phyloP scores from a whole-genome alignment of 805 yeast species.

The Saccharomycopsis sp. region DNA sequence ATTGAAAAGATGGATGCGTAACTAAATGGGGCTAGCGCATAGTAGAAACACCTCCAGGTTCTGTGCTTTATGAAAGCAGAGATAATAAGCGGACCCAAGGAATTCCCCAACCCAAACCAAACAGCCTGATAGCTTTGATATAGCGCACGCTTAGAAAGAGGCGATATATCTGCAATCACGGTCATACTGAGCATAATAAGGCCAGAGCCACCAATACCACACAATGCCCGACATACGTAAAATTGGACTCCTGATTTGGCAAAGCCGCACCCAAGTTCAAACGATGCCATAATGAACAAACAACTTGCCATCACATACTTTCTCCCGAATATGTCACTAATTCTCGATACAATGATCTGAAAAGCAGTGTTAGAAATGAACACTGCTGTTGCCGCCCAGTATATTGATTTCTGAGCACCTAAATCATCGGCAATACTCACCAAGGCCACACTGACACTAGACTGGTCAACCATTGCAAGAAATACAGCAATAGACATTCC shows the following conservation, averaged over 20 bases:
- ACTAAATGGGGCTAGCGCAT: neutral
- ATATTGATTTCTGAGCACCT: conserved; percentile 40
- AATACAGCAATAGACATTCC: neutral
- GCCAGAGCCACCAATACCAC: conserved; percentile 54
- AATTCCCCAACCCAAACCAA: conserved; percentile 35
- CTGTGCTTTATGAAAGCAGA: conserved; percentile 38
- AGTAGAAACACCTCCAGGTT: conserved; percentile 47
- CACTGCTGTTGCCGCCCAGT: conserved; percentile 55
- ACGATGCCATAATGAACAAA: conserved; percentile 34
- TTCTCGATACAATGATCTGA: conserved; percentile 46
- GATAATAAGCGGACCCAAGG: conserved; percentile 50
- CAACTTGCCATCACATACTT: conserved; percentile 37
- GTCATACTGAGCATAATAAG: conserved; percentile 38
- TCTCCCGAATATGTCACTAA: conserved; percentile 50
- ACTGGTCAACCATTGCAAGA: conserved; percentile 1
- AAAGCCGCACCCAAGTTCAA: conserved; percentile 46
- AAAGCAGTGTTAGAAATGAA: conserved; percentile 45
- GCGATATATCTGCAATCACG: conserved; percentile 36
- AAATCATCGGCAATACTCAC: conserved; percentile 43
- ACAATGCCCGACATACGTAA: conserved; percentile 45
- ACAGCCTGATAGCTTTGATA: conserved; percentile 37
- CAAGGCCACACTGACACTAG: neutral
- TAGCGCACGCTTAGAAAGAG: conserved; percentile 47
- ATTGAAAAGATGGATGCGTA: neutral
- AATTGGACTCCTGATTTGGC: conserved; percentile 43